A percentile compares a stretch with the other conserved stretches of the same genome.
Evolutionary conservation across 2,329 filamentous ascomycete species (phyloP).

Genomic region (Cercospora berteroae): DNA sequence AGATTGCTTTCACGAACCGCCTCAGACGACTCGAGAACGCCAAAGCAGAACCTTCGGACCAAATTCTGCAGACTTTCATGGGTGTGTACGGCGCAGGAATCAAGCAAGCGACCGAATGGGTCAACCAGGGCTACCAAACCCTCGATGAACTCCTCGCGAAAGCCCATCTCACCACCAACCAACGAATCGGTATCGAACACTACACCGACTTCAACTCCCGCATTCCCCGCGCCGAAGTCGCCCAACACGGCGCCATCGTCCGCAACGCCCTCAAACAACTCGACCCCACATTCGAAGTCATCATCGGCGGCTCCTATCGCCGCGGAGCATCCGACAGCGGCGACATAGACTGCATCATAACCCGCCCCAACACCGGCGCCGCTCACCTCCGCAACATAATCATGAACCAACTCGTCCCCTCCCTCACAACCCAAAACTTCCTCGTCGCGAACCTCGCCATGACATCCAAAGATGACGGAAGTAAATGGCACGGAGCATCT

Average conservation of each 20-base stretch:
- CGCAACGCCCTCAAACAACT: constrained; percentile 56
- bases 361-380: constrained; percentile 59
- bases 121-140: constrained; percentile 69
- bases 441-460: constrained; percentile 66
- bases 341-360: constrained; percentile 84
- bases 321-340: constrained; percentile 71
- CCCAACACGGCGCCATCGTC: constrained; percentile 65
- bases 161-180: constrained; percentile 65
- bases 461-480: constrained; percentile 55
- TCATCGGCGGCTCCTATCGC: constrained; percentile 81
- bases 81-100: constrained; percentile 77
- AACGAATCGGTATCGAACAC: constrained; percentile 73
- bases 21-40: constrained; percentile 71
- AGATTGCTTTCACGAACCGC: constrained; percentile 73
- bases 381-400: constrained; percentile 61
- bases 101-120: constrained; percentile 70
- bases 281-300: constrained; percentile 65
- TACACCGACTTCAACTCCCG: constrained; percentile 75
- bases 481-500: constrained; percentile 88
- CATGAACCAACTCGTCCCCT: constrained; percentile 61
- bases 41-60: constrained; percentile 63
- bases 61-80: constrained; percentile 66
- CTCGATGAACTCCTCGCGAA: constrained; percentile 66
- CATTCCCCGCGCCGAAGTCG: constrained; percentile 76
- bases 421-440: constrained; percentile 62